Percentiles rank a stretch among this genome's conserved stretches.
Conservation (phyloP, 805 yeast species). For the Sugiyamaella mastotermitis region DNA sequence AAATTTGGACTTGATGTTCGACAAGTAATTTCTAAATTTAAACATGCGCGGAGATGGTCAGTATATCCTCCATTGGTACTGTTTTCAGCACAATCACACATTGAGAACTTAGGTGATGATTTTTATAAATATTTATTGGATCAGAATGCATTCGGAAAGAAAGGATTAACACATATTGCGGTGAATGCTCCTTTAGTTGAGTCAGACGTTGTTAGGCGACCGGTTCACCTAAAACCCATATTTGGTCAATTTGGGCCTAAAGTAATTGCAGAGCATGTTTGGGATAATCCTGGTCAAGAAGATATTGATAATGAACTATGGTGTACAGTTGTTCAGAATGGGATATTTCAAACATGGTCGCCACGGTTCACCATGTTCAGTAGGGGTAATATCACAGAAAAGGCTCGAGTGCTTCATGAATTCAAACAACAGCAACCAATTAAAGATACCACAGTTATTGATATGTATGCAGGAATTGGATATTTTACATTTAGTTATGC, state of each 20-base stretch:
- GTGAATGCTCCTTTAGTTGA: slow-evolving; percentile 57
- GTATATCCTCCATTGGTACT: slow-evolving; percentile 64
- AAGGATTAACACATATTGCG: slow-evolving; percentile 53
- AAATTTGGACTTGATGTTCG: background rate
- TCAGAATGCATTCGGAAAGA: slow-evolving; percentile 17
- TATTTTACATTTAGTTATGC: slow-evolving; percentile 72
- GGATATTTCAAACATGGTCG: slow-evolving; percentile 75
- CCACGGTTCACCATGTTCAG: slow-evolving; percentile 84
- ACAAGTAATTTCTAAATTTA: too few relatives aligned
- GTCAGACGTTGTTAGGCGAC: slow-evolving; percentile 57
- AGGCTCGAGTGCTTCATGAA: slow-evolving; percentile 48
- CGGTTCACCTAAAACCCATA: slow-evolving; percentile 53
- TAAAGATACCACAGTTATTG: slow-evolving; percentile 45
- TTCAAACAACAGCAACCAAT: slow-evolving; percentile 24
- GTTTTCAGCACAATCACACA: slow-evolving; percentile 40
- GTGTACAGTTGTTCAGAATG: slow-evolving; percentile 68
- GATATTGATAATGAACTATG: slow-evolving; percentile 58
- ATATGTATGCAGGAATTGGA: slow-evolving; percentile 81
- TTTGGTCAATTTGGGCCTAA: slow-evolving; percentile 58
- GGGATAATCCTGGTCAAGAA: slow-evolving; percentile 30
- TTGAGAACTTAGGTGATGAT: background rate
- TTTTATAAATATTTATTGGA: slow-evolving; percentile 24
- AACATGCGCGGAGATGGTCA: slow-evolving; percentile 51
- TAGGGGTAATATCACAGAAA: slow-evolving; percentile 80
- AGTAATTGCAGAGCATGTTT: slow-evolving; percentile 1